These are phyloP conservation scores for Tetrapisispora nanseiensis DNA, from an alignment of 805 yeast species.

Conservation along the genomic window DNA sequence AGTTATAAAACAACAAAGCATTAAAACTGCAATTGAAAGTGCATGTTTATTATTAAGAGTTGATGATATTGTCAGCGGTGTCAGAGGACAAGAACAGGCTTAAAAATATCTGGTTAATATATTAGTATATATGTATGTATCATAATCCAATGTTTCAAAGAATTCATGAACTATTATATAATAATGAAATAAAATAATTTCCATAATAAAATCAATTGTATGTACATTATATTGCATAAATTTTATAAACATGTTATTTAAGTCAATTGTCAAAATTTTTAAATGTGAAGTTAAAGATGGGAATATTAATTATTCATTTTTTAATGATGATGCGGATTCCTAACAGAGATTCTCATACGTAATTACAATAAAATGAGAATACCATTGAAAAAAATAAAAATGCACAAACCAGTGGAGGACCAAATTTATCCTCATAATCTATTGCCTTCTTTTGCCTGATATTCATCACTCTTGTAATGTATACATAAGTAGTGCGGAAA, in stretches of 20 bases:
- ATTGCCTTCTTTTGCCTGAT: constrained; percentile 77
- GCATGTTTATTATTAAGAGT: constrained; percentile 91
- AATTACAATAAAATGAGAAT: constrained; percentile 43
- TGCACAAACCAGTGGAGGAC: constrained; percentile 75
- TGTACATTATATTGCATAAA: no score
- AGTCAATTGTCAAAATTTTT: not conserved
- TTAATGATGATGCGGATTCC: no score
- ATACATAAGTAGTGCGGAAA: constrained; percentile 59
- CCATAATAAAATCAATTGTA: not conserved
- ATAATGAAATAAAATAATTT: not conserved
- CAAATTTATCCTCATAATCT: constrained; percentile 77
- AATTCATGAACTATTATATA: not conserved
- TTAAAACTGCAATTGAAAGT: constrained; percentile 96
- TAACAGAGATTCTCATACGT: constrained; percentile 1
- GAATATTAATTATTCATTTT: not conserved
- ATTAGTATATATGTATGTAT: not conserved
- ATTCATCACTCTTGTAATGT: constrained; percentile 71
- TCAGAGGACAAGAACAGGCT: constrained; percentile 43
- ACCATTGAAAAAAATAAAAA: constrained; percentile 63
- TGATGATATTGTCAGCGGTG: constrained; percentile 96
- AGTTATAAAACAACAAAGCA: constrained; percentile 91
- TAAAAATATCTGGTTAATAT: not conserved
- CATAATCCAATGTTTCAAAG: not conserved
- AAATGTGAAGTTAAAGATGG: not conserved
- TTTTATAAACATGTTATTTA: no score